phyloP scores from a whole-genome alignment of 208 protist genomes.

The Trypanosoma avium region DNA sequence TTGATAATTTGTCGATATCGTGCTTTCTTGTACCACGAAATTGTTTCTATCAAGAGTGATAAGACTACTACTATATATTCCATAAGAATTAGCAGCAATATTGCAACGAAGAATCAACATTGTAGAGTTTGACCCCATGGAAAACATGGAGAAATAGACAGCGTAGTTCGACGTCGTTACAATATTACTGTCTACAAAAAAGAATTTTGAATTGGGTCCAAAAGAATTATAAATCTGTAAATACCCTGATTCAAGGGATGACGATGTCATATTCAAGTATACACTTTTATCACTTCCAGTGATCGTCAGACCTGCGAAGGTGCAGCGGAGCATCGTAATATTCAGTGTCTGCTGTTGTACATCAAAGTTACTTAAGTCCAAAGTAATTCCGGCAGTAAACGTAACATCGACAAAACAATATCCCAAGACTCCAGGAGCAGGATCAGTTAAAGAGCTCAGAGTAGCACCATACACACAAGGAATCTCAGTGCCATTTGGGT shows the following conservation, averaged over 20 bases:
- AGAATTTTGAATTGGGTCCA: background rate
- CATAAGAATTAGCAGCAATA: background rate
- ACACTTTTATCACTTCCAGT: background rate
- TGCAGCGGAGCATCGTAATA: conserved; percentile 16
- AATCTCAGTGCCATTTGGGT: background rate
- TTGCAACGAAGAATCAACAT: background rate
- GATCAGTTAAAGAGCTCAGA: background rate
- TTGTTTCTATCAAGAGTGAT: conserved; percentile 2
- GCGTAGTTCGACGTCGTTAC: background rate
- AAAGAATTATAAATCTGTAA: background rate
- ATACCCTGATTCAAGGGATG: background rate
- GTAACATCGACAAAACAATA: conserved; percentile 14
- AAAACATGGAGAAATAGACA: background rate
- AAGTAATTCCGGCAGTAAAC: background rate
- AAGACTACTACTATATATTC: background rate
- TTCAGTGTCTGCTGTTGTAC: background rate
- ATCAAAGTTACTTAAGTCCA: conserved; percentile 5
- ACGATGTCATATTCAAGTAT: conserved; percentile 10
- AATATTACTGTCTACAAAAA: conserved; percentile 9
- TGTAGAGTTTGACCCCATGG: background rate
- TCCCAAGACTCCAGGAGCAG: background rate
- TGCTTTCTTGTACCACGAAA: conserved; percentile 5
- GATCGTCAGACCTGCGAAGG: background rate
- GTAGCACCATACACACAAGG: conserved; percentile 5
- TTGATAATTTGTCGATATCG: background rate